Conservation (phyloP, 768 basidiomycete species). For the Cyclocybe cylindracea region DNA sequence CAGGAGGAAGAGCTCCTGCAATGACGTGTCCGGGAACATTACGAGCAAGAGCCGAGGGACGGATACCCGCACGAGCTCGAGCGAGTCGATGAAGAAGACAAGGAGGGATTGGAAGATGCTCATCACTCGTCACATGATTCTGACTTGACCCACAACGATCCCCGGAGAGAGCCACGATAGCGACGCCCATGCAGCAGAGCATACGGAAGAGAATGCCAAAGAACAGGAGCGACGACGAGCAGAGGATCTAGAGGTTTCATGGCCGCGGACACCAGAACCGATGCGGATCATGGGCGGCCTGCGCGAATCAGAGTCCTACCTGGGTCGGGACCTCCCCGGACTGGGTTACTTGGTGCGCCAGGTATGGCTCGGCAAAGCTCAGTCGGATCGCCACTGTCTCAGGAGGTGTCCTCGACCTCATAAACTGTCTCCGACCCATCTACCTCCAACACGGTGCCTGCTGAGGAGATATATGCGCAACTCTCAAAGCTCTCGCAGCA, state of each 20-base stretch:
- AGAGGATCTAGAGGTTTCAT: constrained; percentile 42
- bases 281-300: constrained; percentile 37
- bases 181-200: too few species aligned
- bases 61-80: constrained; percentile 60
- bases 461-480: constrained; percentile 53
- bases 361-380: background rate
- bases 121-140: too few species aligned
- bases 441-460: constrained; percentile 11
- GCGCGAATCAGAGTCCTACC: constrained; percentile 22
- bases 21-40: constrained; percentile 23
- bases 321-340: background rate
- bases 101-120: constrained; percentile 43
- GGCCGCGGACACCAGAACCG: constrained; percentile 84
- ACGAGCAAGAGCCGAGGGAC: constrained; percentile 16
- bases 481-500: constrained; percentile 68
- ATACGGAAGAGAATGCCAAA: too few species aligned
- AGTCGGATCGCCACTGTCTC: background rate
- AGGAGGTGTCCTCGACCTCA: background rate
- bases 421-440: constrained; percentile 1
- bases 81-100: constrained; percentile 75
- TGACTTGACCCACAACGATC: too few species aligned
- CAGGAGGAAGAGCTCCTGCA: constrained; percentile 3
- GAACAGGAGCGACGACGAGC: constrained; percentile 29
- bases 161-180: too few species aligned
- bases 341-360: background rate